phyloP scores from a whole-genome alignment of 768 basidiomycete species.

The Pholiota microspora region DNA sequence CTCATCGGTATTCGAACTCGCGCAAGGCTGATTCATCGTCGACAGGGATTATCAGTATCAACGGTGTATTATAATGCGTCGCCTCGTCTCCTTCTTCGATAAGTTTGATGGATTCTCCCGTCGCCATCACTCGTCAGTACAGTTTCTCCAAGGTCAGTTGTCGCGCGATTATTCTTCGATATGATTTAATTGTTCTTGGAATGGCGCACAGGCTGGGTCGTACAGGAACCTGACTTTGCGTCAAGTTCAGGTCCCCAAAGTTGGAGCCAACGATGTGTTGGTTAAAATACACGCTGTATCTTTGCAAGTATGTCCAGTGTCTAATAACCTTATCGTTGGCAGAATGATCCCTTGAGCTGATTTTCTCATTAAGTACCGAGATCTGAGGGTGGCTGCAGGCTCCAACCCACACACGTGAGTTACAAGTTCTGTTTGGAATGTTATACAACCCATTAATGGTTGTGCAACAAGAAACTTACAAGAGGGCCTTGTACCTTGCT shows the following conservation, averaged over 20 bases:
- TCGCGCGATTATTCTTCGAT: no score
- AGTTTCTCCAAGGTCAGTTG: background rate
- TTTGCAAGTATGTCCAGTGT: constrained; percentile 41
- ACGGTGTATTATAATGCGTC: no score
- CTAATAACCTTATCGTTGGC: no score
- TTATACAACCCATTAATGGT: no score
- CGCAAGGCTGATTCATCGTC: no score
- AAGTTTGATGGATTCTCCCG: no score
- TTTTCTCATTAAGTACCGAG: constrained; percentile 40
- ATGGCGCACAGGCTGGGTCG: constrained; percentile 14
- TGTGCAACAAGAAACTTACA: constrained; percentile 7
- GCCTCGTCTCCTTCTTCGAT: no score
- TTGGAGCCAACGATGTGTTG: constrained; percentile 48
- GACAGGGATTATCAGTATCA: no score
- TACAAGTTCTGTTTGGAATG: background rate
- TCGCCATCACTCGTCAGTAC: no score
- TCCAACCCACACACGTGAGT: no score
- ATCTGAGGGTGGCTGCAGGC: constrained; percentile 42
- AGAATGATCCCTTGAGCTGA: background rate
- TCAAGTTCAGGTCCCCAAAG: constrained; percentile 26
- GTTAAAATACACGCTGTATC: constrained; percentile 59
- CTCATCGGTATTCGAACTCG: no score
- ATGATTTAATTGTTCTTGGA: background rate
- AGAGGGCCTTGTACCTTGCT: constrained; percentile 33
- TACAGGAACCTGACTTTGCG: constrained; percentile 25